phyloP scores from a whole-genome alignment of 495 filamentous ascomycete genomes.

The Haplographium delicatum region DNA sequence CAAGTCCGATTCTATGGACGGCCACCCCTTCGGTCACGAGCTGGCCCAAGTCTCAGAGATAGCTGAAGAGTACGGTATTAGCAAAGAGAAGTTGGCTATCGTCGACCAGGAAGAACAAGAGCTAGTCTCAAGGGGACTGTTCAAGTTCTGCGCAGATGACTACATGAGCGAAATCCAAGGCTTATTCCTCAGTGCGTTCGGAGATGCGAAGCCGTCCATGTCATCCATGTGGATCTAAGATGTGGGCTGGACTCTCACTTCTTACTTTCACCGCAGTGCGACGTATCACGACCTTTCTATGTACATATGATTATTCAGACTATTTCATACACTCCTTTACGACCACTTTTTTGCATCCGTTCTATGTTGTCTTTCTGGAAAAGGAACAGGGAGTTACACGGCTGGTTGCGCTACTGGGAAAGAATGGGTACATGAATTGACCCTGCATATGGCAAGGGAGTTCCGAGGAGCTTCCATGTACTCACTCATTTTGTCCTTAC shows the following conservation, averaged over 20 bases:
- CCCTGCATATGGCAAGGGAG: background rate
- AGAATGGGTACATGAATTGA: background rate
- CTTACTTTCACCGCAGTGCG: background rate
- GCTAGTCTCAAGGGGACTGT: constrained; percentile 59
- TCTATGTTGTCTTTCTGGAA: background rate
- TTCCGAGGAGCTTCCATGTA: background rate
- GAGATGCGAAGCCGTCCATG: constrained; percentile 26
- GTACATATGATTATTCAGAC: constrained; percentile 3
- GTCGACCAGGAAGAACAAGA: constrained; percentile 68
- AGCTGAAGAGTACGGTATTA: constrained; percentile 72
- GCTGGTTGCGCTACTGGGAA: background rate
- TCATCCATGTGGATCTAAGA: constrained; percentile 27
- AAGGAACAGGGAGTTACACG: constrained; percentile 3
- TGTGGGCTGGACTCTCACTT: constrained; percentile 20
- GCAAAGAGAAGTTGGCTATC: constrained; percentile 53
- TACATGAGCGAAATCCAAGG: constrained; percentile 78
- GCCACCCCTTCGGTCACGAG: constrained; percentile 62
- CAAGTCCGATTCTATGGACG: constrained; percentile 12
- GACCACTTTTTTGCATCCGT: constrained; percentile 1
- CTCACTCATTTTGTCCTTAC: background rate
- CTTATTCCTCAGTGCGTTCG: constrained; percentile 47
- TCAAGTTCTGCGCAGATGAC: constrained; percentile 72
- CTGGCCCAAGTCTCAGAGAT: constrained; percentile 72
- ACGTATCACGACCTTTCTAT: background rate
- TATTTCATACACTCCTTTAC: constrained; percentile 4